phyloP scores from a whole-genome alignment of 139 green algal genomes.

The Yamagishiella unicocca region DNA sequence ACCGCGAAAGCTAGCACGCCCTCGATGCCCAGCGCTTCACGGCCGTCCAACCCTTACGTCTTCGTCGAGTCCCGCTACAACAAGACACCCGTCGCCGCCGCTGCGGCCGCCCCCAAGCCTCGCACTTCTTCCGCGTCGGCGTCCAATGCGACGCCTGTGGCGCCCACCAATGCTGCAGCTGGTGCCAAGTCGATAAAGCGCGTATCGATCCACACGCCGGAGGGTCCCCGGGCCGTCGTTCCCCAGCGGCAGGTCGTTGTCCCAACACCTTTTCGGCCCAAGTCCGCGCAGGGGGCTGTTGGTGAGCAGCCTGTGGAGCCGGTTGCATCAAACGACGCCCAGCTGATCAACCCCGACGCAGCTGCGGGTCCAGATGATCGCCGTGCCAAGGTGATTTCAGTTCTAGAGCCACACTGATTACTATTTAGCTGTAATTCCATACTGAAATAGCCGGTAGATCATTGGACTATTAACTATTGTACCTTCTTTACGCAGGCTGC shows the following conservation, averaged over 20 bases:
- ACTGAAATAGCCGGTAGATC: no score
- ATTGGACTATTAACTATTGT: no score
- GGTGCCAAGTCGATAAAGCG: constrained; percentile 41
- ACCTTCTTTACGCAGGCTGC: not conserved
- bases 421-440: no score
- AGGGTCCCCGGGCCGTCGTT: not conserved
- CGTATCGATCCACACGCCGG: constrained; percentile 39
- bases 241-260: constrained; percentile 23
- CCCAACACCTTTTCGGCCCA: constrained; percentile 31
- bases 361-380: constrained; percentile 13
- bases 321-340: no score
- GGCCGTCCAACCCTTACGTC: constrained; percentile 2
- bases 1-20: no score
- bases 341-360: not conserved
- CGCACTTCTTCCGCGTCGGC: not conserved
- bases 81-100: not conserved
- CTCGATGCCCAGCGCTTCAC: no score
- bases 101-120: not conserved
- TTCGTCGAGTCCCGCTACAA: constrained; percentile 36
- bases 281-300: not conserved
- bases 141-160: not conserved
- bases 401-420: no score
- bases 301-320: not conserved
- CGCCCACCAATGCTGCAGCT: not conserved
- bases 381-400: constrained; percentile 24